These are phyloP conservation scores for Aschersonia sp. DNA, from an alignment of 2,329 filamentous ascomycete genomes.

Conservation along the genomic window DNA sequence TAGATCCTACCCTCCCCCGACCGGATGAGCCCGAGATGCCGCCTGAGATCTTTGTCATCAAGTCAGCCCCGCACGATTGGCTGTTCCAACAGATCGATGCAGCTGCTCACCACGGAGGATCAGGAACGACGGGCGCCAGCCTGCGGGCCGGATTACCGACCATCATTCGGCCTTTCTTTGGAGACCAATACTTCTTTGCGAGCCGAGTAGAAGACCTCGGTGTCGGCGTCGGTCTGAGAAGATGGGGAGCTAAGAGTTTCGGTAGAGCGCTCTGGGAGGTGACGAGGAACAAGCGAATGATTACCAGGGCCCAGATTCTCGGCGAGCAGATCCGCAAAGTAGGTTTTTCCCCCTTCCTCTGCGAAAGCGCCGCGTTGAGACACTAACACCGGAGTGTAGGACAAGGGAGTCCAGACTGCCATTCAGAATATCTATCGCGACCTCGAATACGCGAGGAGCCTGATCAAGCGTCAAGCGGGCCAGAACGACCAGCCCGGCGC, in stretches of 20 bases:
- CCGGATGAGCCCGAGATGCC: constrained; percentile 53
- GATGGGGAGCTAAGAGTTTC: constrained; percentile 76
- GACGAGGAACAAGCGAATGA: constrained; percentile 83
- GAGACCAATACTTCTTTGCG: constrained; percentile 95
- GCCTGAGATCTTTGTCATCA: constrained; percentile 73
- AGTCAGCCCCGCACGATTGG: constrained; percentile 91
- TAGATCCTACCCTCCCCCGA: constrained; percentile 29
- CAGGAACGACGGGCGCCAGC: constrained; percentile 88
- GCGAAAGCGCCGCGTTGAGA: constrained; percentile 2
- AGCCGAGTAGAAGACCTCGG: constrained; percentile 81
- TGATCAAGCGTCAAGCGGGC: constrained; percentile 54
- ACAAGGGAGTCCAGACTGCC: constrained; percentile 78
- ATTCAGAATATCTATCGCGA: constrained; percentile 92
- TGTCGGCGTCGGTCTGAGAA: constrained; percentile 79
- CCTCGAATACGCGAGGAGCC: constrained; percentile 76
- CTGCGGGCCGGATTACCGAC: constrained; percentile 84
- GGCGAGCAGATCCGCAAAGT: constrained; percentile 82
- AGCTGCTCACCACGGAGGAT: constrained; percentile 85
- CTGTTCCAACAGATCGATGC: constrained; percentile 89
- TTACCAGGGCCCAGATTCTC: constrained; percentile 65
- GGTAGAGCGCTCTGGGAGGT: constrained; percentile 82
- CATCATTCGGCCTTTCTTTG: constrained; percentile 93
- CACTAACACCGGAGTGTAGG: no score
- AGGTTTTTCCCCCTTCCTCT: constrained; percentile 17
- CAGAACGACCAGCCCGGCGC: constrained; percentile 29